These are phyloP conservation scores for Chlamydomonas incerta DNA, from an alignment of 139 green algal genomes.

Conservation along the genomic window DNA sequence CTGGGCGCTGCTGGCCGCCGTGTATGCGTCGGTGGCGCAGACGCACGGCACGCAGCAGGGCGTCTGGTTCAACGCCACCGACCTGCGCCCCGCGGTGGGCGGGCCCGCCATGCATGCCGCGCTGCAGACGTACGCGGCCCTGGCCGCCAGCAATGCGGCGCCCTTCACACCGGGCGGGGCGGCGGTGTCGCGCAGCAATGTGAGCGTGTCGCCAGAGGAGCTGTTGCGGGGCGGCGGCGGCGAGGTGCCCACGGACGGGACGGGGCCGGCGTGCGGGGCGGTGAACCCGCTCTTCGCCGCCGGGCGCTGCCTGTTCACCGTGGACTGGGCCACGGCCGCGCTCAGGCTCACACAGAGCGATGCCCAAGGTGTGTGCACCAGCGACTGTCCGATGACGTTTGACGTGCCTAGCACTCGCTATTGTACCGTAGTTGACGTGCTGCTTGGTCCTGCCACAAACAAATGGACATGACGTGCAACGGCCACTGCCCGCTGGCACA, in stretches of 20 bases:
- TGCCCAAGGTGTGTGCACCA: no score
- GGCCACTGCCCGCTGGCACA: no score
- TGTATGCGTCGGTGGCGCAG: background rate
- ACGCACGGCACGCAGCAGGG: background rate
- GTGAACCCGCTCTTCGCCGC: conserved; percentile 22
- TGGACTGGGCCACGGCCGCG: background rate
- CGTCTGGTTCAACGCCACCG: background rate
- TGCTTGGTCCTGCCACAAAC: no score
- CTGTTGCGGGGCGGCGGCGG: background rate
- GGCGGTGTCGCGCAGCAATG: background rate
- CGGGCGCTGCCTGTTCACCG: conserved; percentile 24
- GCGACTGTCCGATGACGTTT: no score
- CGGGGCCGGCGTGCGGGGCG: background rate
- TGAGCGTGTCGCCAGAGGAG: background rate
- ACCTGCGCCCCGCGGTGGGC: background rate
- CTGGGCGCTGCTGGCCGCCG: background rate
- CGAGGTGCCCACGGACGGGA: background rate
- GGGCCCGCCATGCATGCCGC: background rate
- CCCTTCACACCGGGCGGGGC: conserved; percentile 7
- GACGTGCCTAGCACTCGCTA: no score
- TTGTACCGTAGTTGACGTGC: no score
- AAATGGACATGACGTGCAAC: no score
- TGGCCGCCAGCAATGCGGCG: conserved; percentile 9
- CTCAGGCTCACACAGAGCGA: background rate
- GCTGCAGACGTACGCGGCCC: background rate